Evolutionary conservation across 2,329 filamentous ascomycete species (phyloP), one percentile per base, ranked within the genome.

Genomic region (Fusarium sp.): DNA sequence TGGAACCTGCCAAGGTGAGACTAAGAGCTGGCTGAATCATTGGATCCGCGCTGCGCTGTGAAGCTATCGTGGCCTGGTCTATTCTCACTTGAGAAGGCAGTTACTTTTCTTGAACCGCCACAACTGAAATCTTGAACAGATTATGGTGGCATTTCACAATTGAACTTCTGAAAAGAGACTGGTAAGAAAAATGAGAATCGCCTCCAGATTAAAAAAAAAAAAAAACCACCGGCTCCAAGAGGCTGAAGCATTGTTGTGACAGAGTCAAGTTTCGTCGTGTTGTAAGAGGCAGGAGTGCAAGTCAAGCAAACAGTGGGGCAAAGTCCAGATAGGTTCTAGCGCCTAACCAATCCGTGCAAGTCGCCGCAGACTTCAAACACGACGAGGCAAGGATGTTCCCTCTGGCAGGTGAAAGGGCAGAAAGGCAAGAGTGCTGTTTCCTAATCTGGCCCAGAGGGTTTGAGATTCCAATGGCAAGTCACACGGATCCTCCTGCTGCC

Each of bases 161-260:
- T 47, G 54, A 49, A n/a, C 41, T 60, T 49, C 53, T 65, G 27
- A 30, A 65, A 47, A 45, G 45, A 41, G 58, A 51, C 49, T 53
- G 34, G 24, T 53, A 41, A 29, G 13, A 18, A 6, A 32, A 51
- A n/a, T 18, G 18, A 34, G 22, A 51, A 12, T 25, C 16, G 48
- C 30, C 48, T 30, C 22, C 47, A 49, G 20, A 25, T 30, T 25
- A 25, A 25, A 15, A 25, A 16, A 20, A n/a, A n/a, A n/a, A n/a
- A 51, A 27, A 52, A 52, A 16, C 22, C 38, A 46, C 65, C 49
- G 48, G 64, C 32, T 62, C 48, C 5, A 44, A 57, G 56, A 63
- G 65, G 73, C 78, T 84, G 83, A 84, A 79, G 83, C 83, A 84
- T 72, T 79, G 74, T 79, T 85, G 83, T 78, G 81, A 85, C 83